A percentile compares a stretch with the other conserved stretches of the same genome.
Conservation (phyloP, 306 rosid species). For the Astragalus membranaceus region DNA sequence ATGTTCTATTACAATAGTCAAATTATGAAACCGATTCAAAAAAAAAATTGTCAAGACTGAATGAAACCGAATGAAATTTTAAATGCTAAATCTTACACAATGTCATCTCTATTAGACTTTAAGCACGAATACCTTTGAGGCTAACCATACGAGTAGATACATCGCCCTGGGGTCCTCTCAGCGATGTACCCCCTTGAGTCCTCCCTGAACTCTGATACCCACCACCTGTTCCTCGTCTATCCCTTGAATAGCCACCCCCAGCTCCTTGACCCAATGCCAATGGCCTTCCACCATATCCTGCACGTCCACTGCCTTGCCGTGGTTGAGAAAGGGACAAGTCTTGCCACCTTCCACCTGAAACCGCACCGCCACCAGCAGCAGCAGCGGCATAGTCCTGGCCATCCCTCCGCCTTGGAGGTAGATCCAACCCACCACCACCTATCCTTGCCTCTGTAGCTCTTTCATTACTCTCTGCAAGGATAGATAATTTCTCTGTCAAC, state of each 20-base stretch:
- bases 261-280: slow-evolving; percentile 35
- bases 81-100: background rate
- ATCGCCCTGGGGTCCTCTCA: slow-evolving; percentile 66
- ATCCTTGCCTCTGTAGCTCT: slow-evolving; percentile 80
- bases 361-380: slow-evolving; percentile 35
- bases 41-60: no score
- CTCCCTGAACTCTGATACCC: slow-evolving; percentile 64
- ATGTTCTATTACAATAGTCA: background rate
- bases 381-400: slow-evolving; percentile 67
- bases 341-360: slow-evolving; percentile 71
- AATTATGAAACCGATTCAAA: slow-evolving; percentile 8
- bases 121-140: slow-evolving; percentile 63
- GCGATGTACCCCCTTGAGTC: slow-evolving; percentile 43
- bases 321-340: slow-evolving; percentile 54
- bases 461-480: slow-evolving; percentile 84
- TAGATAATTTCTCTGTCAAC: slow-evolving; percentile 70
- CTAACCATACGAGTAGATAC: slow-evolving; percentile 74
- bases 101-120: background rate
- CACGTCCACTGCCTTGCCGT: slow-evolving; percentile 68
- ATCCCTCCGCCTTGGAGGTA: slow-evolving; percentile 76
- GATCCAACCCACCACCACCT: slow-evolving; percentile 87
- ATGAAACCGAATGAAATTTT: background rate
- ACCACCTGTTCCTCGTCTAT: slow-evolving; percentile 44
- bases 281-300: slow-evolving; percentile 61
- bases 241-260: slow-evolving; percentile 49